Conservation (phyloP, 805 yeast genomes). For the Zygoascus bituminiphila region DNA sequence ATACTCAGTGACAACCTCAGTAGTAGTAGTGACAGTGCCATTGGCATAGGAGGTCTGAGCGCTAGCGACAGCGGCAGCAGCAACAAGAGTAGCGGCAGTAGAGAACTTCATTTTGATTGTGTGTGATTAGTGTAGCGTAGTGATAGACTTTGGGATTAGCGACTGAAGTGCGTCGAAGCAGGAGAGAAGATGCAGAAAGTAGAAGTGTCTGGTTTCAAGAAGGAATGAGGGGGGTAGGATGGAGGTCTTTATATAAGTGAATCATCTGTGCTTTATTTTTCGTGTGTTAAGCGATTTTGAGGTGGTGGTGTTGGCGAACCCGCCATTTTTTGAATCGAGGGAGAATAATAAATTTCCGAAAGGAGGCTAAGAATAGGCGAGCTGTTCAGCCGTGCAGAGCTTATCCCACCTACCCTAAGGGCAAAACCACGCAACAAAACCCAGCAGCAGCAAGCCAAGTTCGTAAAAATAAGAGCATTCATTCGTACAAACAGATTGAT, state of each 20-base stretch:
- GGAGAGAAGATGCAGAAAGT: slow-evolving; percentile 2
- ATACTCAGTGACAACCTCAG: slow-evolving; percentile 53
- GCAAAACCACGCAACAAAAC: too few species aligned
- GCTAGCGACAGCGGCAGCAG: slow-evolving; percentile 21
- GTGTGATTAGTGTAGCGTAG: not conserved
- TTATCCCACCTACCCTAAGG: too few species aligned
- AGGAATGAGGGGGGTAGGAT: slow-evolving; percentile 3
- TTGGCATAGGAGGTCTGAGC: slow-evolving; percentile 40
- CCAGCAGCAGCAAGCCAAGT: too few species aligned
- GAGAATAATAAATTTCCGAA: not conserved
- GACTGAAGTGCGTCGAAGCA: slow-evolving; percentile 8
- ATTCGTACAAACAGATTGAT: too few species aligned
- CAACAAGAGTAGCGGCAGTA: slow-evolving; percentile 7
- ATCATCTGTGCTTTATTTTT: slow-evolving; percentile 1
- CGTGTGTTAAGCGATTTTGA: slow-evolving; percentile 1
- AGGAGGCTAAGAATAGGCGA: not conserved
- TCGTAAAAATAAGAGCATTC: too few species aligned
- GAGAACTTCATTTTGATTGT: slow-evolving; percentile 20
- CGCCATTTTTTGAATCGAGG: slow-evolving; percentile 1
- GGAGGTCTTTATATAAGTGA: slow-evolving; percentile 7
- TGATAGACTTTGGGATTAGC: not conserved
- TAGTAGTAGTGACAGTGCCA: slow-evolving; percentile 24
- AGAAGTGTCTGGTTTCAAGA: not conserved
- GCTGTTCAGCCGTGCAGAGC: not conserved
- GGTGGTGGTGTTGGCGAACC: not conserved